Base-by-base conservation (phyloP, 768 basidiomycete genomes). In the Pisolithus microcarpus region DNA sequence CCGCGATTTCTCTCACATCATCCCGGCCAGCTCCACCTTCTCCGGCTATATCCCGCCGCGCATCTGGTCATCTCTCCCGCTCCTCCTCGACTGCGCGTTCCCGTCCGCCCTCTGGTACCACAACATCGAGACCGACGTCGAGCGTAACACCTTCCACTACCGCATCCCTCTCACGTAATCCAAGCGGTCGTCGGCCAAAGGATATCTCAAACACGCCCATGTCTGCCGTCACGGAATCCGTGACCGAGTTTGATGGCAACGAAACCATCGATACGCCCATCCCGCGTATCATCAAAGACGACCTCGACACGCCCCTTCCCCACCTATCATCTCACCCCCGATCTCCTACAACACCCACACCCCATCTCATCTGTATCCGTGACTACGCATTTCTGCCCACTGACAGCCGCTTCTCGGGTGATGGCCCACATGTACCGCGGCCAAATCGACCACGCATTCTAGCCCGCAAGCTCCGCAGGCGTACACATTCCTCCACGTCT, bases 11-110 rank as follows among this genome's bases (percentile, higher is more conserved):
- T 46, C 76, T 71, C 54, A 70, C 70, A 0, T 74, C 76, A 11
- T 74, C 74, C 0, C 78, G 82, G 5, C 81, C 80, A 31, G 82
- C 82, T 0, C 82, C 83, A 0, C 77, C 77, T 4, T 83, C 80
- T 1, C 82, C 82, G 15, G 77, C 72, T 0, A 50, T 72, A 5
- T 80, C 79, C 0, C 74, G 79, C 34, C 52, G 69, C 51, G 48
- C 66, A 44, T 75, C 75, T 10, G 59, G 61, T 9, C 34, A 11
- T 34, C 43, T 63, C 7, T 65, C 65, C 4, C 64, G 65, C 11
- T 8, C 56, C 0, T 62, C 65, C 7, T 67, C 57, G 13, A 52
- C 36, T 19, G 51, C 54, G 5, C 51, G 52, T 10, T 58, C 65
- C 0, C 42, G 64, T 3, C 62, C 64, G 0, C 52, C 48, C 6